These are phyloP conservation scores for Eremothecium coryli DNA, from an alignment of 1,139 yeast genomes.

Conservation along the genomic window DNA sequence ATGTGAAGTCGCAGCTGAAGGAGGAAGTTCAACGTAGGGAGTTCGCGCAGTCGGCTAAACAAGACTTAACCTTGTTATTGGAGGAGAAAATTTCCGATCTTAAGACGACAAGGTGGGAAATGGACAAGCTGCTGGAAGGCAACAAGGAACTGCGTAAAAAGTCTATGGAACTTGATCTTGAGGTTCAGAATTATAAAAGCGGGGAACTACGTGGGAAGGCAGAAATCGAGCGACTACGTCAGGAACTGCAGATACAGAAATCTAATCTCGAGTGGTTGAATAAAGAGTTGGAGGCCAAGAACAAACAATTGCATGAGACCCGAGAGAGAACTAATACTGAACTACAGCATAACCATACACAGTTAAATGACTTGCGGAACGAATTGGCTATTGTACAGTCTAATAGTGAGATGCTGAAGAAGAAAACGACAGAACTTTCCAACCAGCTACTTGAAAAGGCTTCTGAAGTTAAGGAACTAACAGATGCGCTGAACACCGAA, in stretches of 20 bases:
- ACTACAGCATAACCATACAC: constrained; percentile 29
- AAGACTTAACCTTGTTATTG: constrained; percentile 10
- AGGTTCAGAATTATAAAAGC: constrained; percentile 31
- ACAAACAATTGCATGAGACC: constrained; percentile 32
- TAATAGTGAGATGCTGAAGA: constrained; percentile 9
- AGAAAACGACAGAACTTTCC: constrained; percentile 13
- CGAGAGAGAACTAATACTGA: constrained; percentile 35
- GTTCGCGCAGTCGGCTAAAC: constrained; percentile 18
- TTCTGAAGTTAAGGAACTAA: constrained; percentile 38
- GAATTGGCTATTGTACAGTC: constrained; percentile 13
- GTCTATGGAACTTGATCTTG: constrained; percentile 34
- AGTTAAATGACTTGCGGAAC: constrained; percentile 9
- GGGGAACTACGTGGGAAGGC: constrained; percentile 32
- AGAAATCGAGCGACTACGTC: constrained; percentile 33
- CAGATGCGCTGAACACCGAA: constrained; percentile 38
- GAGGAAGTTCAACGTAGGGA: constrained; percentile 8
- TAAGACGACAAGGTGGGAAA: constrained; percentile 41
- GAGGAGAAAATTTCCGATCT: constrained; percentile 12
- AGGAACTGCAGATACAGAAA: constrained; percentile 33
- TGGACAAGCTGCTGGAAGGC: constrained; percentile 41
- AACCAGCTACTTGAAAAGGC: constrained; percentile 18
- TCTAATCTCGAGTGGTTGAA: constrained; percentile 19
- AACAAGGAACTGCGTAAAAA: constrained; percentile 39
- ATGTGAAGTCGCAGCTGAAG: constrained; percentile 7
- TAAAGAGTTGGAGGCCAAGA: constrained; percentile 18